Evolutionary conservation across 2,329 filamentous ascomycete genomes (phyloP), one percentile per base, ranked within the genome.

Genomic region (Alternaria hordeiaustralica): DNA sequence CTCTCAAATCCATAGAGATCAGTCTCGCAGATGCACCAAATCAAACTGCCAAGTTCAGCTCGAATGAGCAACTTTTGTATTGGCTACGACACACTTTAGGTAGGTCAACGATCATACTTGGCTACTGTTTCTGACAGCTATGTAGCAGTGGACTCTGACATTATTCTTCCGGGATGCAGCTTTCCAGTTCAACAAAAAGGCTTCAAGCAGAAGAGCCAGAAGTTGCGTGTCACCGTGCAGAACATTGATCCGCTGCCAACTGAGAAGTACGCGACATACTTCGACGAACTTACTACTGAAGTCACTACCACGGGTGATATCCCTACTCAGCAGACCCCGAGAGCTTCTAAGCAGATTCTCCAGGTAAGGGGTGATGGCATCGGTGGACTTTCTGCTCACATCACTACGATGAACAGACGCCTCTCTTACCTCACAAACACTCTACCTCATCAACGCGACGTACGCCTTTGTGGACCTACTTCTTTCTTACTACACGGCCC

Each of bases 401-500:
- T 93, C 33, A 79, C 83, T 30, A 82, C 85, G 56, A 86, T 97
- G 65, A 95, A 96, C 76, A 77, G 83, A 41, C 88, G 89, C 55
- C 84, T 97, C 23, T 69, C 70, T n/a, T 73, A 73, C 50, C 63
- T 80, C 18, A 75, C 67, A 5, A 66, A 66, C 20, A 53, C 66
- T 21, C 55, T 63, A 21, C 63, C 61, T 21, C 62, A 63, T 23
- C 49, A 70, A 10, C 54, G 62, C 20, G 70, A 78, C 53, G 61
- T 67, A 26, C 65, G 73, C 26, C 72, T 83, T 20, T 66, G 75
- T 45, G 76, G 76, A n/a, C 73, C 75, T 49, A 76, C 87, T 56
- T 89, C 88, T 0, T 86, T 96, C 36, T 85, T 96, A 23, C 84
- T 97, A 5, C 90, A 96, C 76, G 95, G 95, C 13, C 90, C 92